Percentiles rank a stretch among this genome's conserved stretches.
These are phyloP conservation scores for Aurinia saxatilis DNA, from an alignment of 345 rosid genomes.

Conservation along the genomic window DNA sequence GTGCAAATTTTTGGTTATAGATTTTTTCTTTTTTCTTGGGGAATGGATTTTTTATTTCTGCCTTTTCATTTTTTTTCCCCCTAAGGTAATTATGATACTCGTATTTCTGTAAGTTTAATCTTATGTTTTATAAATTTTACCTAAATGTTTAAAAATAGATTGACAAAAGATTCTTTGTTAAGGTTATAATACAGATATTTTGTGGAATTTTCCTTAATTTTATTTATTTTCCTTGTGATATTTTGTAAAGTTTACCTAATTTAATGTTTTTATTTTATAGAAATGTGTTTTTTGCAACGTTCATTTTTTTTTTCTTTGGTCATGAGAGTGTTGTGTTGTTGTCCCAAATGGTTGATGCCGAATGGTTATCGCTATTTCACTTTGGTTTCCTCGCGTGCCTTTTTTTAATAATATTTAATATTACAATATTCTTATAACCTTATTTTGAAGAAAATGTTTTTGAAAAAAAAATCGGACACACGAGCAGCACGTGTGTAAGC, in stretches of 20 bases:
- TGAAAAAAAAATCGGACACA: background rate
- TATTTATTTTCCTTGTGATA: background rate
- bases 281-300: slow-evolving; percentile 13
- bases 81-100: no score
- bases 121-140: no score
- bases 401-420: no score
- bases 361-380: background rate
- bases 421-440: no score
- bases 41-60: background rate
- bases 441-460: no score
- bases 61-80: no score
- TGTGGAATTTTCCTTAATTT: background rate
- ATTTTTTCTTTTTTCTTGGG: slow-evolving; percentile 1
- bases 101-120: no score
- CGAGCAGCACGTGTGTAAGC: background rate
- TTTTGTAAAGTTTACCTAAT: background rate
- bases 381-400: slow-evolving; percentile 19
- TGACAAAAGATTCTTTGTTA: background rate
- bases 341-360: background rate
- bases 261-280: background rate
- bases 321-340: background rate
- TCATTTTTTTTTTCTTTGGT: background rate
- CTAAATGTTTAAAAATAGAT: no score
- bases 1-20: slow-evolving; percentile 11
- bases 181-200: background rate